Conservation (phyloP, 768 basidiomycete genomes). For the Russula sp. region DNA sequence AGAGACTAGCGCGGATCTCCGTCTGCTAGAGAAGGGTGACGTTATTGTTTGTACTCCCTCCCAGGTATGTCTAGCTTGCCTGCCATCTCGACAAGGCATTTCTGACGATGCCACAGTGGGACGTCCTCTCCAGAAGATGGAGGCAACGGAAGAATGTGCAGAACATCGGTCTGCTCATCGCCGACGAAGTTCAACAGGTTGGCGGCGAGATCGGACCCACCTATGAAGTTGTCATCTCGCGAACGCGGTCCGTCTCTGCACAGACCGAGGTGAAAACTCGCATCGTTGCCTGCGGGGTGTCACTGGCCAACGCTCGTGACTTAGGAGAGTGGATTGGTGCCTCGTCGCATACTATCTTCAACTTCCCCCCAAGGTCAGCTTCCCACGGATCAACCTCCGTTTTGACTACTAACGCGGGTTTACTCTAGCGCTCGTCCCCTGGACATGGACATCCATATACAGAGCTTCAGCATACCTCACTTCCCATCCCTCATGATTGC, state of each 20-base stretch:
- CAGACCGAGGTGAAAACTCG: slow-evolving; percentile 91
- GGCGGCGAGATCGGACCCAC: slow-evolving; percentile 95
- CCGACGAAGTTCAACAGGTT: slow-evolving; percentile 91
- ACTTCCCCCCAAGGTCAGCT: slow-evolving; percentile 83
- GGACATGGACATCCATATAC: slow-evolving; percentile 95
- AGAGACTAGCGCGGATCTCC: slow-evolving; percentile 87
- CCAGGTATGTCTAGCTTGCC: slow-evolving; percentile 50
- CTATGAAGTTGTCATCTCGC: slow-evolving; percentile 92
- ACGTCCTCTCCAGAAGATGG: slow-evolving; percentile 90
- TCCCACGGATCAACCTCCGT: neutral
- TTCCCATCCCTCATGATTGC: slow-evolving; percentile 98
- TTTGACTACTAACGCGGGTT: neutral
- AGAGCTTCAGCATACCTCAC: slow-evolving; percentile 94
- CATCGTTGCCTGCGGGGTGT: slow-evolving; percentile 92
- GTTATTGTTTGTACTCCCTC: slow-evolving; percentile 90
- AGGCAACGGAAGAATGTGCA: slow-evolving; percentile 96
- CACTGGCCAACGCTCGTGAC: slow-evolving; percentile 91
- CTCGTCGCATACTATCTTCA: slow-evolving; percentile 91
- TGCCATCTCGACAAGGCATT: neutral
- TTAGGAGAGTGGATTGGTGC: slow-evolving; percentile 98
- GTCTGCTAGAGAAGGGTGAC: slow-evolving; percentile 85
- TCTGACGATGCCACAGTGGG: slow-evolving; percentile 58
- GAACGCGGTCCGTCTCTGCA: slow-evolving; percentile 93
- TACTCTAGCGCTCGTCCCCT: slow-evolving; percentile 77
- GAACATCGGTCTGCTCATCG: slow-evolving; percentile 86